Base-by-base conservation (phyloP, 75 land plant genomes). In the Adiantum capillusveneris region DNA sequence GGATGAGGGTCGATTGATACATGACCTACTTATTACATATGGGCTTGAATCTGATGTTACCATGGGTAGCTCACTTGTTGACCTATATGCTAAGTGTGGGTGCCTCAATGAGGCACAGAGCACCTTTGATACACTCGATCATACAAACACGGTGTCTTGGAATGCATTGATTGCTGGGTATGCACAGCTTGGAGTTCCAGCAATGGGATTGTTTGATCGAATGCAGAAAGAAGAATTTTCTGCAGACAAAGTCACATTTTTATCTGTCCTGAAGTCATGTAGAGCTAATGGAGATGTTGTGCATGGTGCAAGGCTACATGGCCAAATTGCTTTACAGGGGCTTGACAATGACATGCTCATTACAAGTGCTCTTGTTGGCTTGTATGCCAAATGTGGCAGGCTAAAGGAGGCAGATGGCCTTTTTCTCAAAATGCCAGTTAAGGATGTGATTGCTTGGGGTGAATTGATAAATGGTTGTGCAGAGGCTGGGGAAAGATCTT, bases 1-100 rank as follows among this genome's bases (percentile, higher is more conserved):
- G 9, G 31, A 44, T 44, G 64, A 31, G n/a, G 75, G 75, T 6
- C 45, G 55, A 53, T 37, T 42, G 26, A 29, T 44, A 6, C 76
- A 67, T 51, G 61, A 60, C 6, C 50, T 27, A 1, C 44, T 50
- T 49, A 22, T 56, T 14, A 53, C 60, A 36, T 22, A 31, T 46
- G 75, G 75, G 2, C 45, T 66, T 20, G 53, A 55, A n/a, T 16
- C 39, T 1, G 60, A 60, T 48, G 51, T 46, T 5, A 17, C 20
- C 57, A 80, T 59, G 11, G 16, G 61, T 29, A 59, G 19, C 30
- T 29, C 44, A 17, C 61, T 59, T 14, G 45, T 59, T n/a, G 18
- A 36, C 19, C 34, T 59, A 51, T 59, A 59, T 39, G 37, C 44
- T 2, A 31, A 59, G 18, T 59, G 37, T 59, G 61, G 51, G n/a